Conservation (phyloP, 306 rosid genomes). For the Begonia peltatifolia region DNA sequence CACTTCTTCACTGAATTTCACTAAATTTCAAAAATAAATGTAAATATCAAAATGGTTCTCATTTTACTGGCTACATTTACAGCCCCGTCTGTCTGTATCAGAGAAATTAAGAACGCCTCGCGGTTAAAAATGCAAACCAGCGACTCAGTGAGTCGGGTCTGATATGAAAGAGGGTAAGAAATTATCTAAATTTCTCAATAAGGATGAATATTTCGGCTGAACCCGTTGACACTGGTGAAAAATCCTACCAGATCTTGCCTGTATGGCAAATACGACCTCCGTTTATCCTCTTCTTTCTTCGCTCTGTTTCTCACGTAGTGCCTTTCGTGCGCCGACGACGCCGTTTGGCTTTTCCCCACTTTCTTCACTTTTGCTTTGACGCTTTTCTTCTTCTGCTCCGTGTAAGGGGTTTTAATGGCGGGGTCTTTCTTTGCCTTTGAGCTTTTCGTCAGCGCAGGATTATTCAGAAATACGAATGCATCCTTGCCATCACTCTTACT, state of each 20-base stretch:
- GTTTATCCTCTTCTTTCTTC: constrained; percentile 46
- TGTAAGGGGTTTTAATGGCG: background rate
- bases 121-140: no score
- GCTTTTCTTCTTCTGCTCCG: constrained; percentile 5
- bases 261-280: constrained; percentile 70
- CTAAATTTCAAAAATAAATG: no score
- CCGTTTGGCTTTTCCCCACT: constrained; percentile 11
- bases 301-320: constrained; percentile 61
- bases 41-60: no score
- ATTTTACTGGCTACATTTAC: no score
- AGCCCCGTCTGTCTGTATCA: no score
- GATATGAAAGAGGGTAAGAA: no score
- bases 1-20: no score
- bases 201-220: constrained; percentile 69
- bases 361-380: background rate
- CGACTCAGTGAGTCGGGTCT: no score
- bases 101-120: no score
- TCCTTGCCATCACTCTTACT: constrained; percentile 89
- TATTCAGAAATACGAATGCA: constrained; percentile 58
- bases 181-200: constrained; percentile 14
- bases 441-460: background rate
- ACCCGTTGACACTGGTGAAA: constrained; percentile 49
- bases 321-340: constrained; percentile 54
- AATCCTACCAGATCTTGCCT: constrained; percentile 36
- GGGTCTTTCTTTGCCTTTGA: constrained; percentile 11